Evolutionary conservation across 768 basidiomycete species (phyloP).

Genomic region (Floccularia luteovirens): DNA sequence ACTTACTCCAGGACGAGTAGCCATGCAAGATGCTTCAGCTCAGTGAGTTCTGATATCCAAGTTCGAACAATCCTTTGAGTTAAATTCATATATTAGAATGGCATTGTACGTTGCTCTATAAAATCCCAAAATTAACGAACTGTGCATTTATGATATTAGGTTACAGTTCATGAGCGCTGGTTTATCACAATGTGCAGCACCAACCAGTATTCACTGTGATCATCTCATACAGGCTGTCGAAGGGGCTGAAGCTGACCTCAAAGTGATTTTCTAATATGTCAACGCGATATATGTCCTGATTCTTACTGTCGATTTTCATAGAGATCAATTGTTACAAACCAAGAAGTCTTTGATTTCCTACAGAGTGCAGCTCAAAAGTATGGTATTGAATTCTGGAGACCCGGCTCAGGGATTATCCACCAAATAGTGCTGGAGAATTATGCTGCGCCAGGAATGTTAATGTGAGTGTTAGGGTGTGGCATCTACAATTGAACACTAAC

Average conservation of each 20-base stretch:
- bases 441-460: constrained; percentile 90
- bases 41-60: constrained; percentile 49
- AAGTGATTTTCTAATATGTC: constrained; percentile 34
- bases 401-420: constrained; percentile 95
- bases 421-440: constrained; percentile 98
- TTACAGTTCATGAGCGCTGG: constrained; percentile 99
- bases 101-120: constrained; percentile 48
- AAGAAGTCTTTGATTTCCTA: constrained; percentile 97
- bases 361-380: constrained; percentile 87
- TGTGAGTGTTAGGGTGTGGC: constrained; percentile 36
- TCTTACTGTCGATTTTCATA: constrained; percentile 17
- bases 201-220: constrained; percentile 93
- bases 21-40: constrained; percentile 93
- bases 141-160: constrained; percentile 28
- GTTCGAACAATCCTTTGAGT: constrained; percentile 7
- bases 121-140: background rate
- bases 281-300: background rate
- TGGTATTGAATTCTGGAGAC: constrained; percentile 97
- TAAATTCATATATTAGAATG: no score
- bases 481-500: constrained; percentile 4
- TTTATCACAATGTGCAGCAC: constrained; percentile 75
- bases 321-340: constrained; percentile 81
- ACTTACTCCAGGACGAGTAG: constrained; percentile 86
- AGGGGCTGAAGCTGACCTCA: constrained; percentile 80
- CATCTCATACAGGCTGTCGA: constrained; percentile 93